Evolutionary conservation across 2,329 filamentous ascomycete genomes (phyloP).

Genomic region (Dichotomopilus funicola): DNA sequence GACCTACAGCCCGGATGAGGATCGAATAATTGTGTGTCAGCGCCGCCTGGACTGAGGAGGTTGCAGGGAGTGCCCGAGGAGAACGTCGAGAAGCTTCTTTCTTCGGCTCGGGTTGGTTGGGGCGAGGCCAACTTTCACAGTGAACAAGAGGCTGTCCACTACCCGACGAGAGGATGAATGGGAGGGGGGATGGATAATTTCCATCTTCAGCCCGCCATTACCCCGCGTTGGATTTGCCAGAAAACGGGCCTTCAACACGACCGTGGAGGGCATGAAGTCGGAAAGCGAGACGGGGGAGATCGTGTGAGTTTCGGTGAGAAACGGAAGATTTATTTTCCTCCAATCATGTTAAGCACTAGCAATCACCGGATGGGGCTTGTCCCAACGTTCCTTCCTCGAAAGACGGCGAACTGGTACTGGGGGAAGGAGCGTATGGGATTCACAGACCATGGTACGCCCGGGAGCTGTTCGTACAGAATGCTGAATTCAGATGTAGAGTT

Average conservation of each 20-base stretch:
- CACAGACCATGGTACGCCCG: too few species aligned
- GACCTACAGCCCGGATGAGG: neutral
- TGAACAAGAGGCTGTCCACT: neutral
- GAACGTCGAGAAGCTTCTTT: neutral
- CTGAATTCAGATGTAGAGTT: too few species aligned
- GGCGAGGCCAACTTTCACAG: neutral
- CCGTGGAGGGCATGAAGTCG: neutral
- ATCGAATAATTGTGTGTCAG: too few species aligned
- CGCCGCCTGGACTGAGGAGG: too few species aligned
- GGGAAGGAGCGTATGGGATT: neutral
- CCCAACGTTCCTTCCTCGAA: neutral
- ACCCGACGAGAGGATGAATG: too few species aligned
- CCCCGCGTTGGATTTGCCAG: neutral
- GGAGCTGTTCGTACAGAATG: too few species aligned
- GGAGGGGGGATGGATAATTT: too few species aligned
- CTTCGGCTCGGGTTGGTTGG: neutral
- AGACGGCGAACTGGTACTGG: neutral
- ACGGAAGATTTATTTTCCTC: slow-evolving; percentile 24
- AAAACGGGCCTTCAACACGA: neutral
- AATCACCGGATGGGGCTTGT: neutral
- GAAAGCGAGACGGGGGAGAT: neutral
- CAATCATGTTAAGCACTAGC: slow-evolving; percentile 16
- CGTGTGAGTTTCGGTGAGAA: slow-evolving; percentile 7
- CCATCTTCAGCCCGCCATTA: neutral
- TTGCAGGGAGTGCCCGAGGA: neutral